Evolutionary conservation across 257 asterid species (phyloP).

Genomic region (Ophiorrhiza pumila): DNA sequence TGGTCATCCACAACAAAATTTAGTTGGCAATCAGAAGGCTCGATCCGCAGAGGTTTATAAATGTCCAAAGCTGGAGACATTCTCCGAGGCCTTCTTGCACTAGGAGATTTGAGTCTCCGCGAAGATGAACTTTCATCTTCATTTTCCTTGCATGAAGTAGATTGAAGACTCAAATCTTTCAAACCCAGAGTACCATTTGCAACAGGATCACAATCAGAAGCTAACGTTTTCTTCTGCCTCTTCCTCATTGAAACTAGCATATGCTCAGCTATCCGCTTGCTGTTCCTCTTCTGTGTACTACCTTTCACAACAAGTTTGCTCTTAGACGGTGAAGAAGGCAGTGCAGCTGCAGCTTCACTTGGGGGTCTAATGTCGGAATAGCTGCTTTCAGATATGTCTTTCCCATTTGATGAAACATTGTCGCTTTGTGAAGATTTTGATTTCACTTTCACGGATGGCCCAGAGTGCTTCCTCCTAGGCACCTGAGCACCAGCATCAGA

Average conservation of each 20-base stretch:
- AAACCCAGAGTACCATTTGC: slow-evolving; percentile 41
- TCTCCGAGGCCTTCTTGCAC: slow-evolving; percentile 52
- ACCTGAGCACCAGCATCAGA: slow-evolving; percentile 44
- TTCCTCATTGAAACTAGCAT: slow-evolving; percentile 60
- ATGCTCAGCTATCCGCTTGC: slow-evolving; percentile 92
- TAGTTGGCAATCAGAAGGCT: slow-evolving; percentile 35
- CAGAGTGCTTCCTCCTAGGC: slow-evolving; percentile 46
- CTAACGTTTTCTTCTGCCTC: slow-evolving; percentile 50
- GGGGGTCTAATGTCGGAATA: slow-evolving; percentile 50
- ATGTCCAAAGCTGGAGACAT: slow-evolving; percentile 29
- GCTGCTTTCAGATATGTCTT: slow-evolving; percentile 37
- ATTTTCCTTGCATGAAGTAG: slow-evolving; percentile 30
- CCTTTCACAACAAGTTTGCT: slow-evolving; percentile 43
- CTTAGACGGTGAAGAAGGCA: slow-evolving; percentile 34
- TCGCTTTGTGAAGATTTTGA: slow-evolving; percentile 65
- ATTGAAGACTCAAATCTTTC: slow-evolving; percentile 42
- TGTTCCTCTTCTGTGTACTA: slow-evolving; percentile 56
- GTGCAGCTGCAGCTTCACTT: slow-evolving; percentile 38
- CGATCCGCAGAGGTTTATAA: slow-evolving; percentile 24
- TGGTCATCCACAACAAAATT: slow-evolving; percentile 11
- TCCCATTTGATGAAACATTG: slow-evolving; percentile 55
- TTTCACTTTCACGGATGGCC: slow-evolving; percentile 35
- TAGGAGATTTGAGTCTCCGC: slow-evolving; percentile 41
- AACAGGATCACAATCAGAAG: slow-evolving; percentile 63
- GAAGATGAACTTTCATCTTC: slow-evolving; percentile 31